Conservation (phyloP, 2,329 filamentous ascomycete genomes). For the Ilyonectria robusta region DNA sequence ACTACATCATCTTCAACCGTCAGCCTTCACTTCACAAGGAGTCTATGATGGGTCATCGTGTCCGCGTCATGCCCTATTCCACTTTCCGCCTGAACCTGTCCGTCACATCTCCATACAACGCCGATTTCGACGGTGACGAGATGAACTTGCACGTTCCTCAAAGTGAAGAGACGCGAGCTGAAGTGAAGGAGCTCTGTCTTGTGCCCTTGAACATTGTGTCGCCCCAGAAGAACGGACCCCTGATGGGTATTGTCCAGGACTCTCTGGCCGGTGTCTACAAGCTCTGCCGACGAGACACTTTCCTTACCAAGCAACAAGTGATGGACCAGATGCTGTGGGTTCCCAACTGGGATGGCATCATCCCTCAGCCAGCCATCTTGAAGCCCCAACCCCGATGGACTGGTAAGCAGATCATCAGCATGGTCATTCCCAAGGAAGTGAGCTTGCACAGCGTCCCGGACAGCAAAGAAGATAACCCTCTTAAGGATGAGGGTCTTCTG, state of each 20-base stretch:
- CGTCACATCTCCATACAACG: constrained; percentile 98
- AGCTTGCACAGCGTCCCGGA: constrained; percentile 79
- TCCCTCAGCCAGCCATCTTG: constrained; percentile 92
- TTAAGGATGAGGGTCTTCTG: constrained; percentile 83
- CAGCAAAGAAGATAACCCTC: constrained; percentile 71
- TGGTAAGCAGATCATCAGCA: constrained; percentile 96
- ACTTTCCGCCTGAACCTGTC: constrained; percentile 98
- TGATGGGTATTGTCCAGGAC: constrained; percentile 99
- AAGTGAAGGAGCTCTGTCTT: constrained; percentile 94
- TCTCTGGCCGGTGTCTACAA: constrained; percentile 98
- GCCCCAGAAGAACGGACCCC: constrained; percentile 93
- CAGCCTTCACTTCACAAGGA: constrained; percentile 99
- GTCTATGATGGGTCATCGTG: constrained; percentile 99
- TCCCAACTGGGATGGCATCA: constrained; percentile 95
- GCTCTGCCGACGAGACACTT: constrained; percentile 92
- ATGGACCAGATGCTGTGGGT: constrained; percentile 99
- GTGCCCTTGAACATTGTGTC: constrained; percentile 99
- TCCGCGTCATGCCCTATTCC: constrained; percentile 98
- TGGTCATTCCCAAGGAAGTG: constrained; percentile 90
- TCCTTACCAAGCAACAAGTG: constrained; percentile 89
- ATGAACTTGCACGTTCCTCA: constrained; percentile 99
- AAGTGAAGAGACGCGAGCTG: constrained; percentile 94
- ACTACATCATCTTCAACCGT: constrained; percentile 99
- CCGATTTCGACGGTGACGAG: constrained; percentile 99
- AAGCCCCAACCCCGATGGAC: constrained; percentile 96